These are phyloP conservation scores for Sugiyamaella grinbergsii DNA, from an alignment of 1,139 yeast genomes.

Conservation along the genomic window DNA sequence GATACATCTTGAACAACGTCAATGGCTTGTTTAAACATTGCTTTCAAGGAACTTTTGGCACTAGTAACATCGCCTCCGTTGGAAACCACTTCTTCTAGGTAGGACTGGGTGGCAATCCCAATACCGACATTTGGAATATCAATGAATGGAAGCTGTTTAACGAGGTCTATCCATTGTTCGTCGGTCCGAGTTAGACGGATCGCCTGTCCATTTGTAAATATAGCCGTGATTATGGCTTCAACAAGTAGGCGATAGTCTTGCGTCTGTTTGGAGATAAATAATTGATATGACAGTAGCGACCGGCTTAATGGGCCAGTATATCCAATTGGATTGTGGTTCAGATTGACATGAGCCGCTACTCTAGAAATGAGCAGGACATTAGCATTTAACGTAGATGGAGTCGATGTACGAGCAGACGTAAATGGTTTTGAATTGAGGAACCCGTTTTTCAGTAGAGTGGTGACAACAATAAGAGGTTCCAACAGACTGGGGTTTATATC, in stretches of 20 bases:
- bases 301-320: constrained; percentile 73
- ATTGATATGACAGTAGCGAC: constrained; percentile 63
- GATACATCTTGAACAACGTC: constrained; percentile 48
- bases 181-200: constrained; percentile 47
- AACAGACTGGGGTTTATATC: constrained; percentile 37
- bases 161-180: constrained; percentile 60
- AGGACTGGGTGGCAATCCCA: constrained; percentile 46
- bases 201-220: constrained; percentile 51
- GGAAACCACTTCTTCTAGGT: constrained; percentile 40
- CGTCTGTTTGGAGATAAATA: constrained; percentile 60
- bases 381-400: constrained; percentile 27
- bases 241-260: constrained; percentile 56
- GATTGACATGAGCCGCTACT: constrained; percentile 56
- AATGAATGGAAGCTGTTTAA: constrained; percentile 63
- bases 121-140: constrained; percentile 47
- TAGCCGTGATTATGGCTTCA: constrained; percentile 54
- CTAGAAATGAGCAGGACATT: constrained; percentile 58
- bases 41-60: constrained; percentile 26
- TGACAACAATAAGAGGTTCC: constrained; percentile 35
- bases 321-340: constrained; percentile 58
- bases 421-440: constrained; percentile 28
- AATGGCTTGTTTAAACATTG: constrained; percentile 38
- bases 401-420: constrained; percentile 40
- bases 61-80: constrained; percentile 29
- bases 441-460: constrained; percentile 38